These are phyloP conservation scores for Aspergillus pseudoglaucus DNA, from an alignment of 2,329 filamentous ascomycete species.

Conservation along the genomic window DNA sequence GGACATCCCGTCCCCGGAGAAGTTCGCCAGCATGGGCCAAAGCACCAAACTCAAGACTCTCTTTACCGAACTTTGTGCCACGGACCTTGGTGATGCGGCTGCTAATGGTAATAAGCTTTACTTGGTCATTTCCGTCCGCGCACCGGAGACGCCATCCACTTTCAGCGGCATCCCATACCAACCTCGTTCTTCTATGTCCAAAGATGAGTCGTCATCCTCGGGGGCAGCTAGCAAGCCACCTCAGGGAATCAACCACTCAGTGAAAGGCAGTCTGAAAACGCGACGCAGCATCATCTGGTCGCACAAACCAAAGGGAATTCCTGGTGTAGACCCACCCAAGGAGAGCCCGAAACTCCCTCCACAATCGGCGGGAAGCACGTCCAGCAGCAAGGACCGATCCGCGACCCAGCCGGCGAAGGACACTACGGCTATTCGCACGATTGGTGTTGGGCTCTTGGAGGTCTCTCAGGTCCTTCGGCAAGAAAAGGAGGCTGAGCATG, in stretches of 20 bases:
- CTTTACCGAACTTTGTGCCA: conserved; percentile 76
- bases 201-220: conserved; percentile 21
- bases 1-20: conserved; percentile 67
- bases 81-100: conserved; percentile 62
- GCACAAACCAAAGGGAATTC: conserved; percentile 26
- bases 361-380: conserved; percentile 26
- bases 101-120: conserved; percentile 66
- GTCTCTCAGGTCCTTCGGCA: conserved; percentile 69
- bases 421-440: conserved; percentile 53
- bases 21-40: conserved; percentile 58
- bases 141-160: conserved; percentile 44
- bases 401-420: conserved; percentile 27
- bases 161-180: conserved; percentile 12
- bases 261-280: conserved; percentile 32
- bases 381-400: conserved; percentile 20
- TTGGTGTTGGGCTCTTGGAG: conserved; percentile 72
- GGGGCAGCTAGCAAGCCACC: conserved; percentile 16
- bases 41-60: conserved; percentile 71
- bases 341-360: conserved; percentile 21
- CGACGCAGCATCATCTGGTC: conserved; percentile 43
- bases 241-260: conserved; percentile 23
- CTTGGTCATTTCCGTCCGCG: conserved; percentile 73
- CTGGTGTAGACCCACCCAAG: conserved; percentile 25
- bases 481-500: conserved; percentile 65
- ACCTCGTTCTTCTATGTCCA: conserved; percentile 27